Percentiles rank a stretch among this genome's conserved stretches.
Conservation (phyloP, 768 basidiomycete species). For the Lactifluus rugatus region DNA sequence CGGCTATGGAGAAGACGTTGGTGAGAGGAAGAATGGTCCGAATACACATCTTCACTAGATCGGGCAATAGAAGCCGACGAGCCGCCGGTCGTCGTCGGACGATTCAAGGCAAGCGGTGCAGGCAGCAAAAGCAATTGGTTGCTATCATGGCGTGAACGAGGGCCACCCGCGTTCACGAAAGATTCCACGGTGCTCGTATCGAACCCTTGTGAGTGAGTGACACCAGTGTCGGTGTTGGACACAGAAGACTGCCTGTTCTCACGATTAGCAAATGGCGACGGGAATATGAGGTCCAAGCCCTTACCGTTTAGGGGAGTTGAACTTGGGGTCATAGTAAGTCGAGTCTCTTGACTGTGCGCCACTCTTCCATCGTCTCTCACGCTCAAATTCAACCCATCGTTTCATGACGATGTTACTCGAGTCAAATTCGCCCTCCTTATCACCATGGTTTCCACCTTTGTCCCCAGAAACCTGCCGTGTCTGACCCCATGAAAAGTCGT, state of each 20-base stretch:
- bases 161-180: constrained; percentile 30
- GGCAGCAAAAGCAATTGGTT: constrained; percentile 65
- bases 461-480: constrained; percentile 61
- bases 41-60: constrained; percentile 32
- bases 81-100: constrained; percentile 24
- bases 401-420: constrained; percentile 97
- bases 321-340: constrained; percentile 46
- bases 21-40: constrained; percentile 31
- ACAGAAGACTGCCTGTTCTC: constrained; percentile 63
- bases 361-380: constrained; percentile 88
- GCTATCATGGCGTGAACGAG: constrained; percentile 57
- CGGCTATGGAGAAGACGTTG: constrained; percentile 35
- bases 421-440: constrained; percentile 97
- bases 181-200: constrained; percentile 60
- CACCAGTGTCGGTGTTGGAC: constrained; percentile 68
- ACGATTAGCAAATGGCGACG: constrained; percentile 15
- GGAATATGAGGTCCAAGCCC: constrained; percentile 28
- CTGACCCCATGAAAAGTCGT: constrained; percentile 97
- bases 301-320: constrained; percentile 46
- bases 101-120: constrained; percentile 57
- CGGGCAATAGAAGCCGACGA: constrained; percentile 31
- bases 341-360: constrained; percentile 79
- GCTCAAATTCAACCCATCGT: constrained; percentile 96
- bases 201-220: constrained; percentile 39
- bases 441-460: constrained; percentile 60